phyloP scores from a whole-genome alignment of 2,329 filamentous ascomycete genomes.

The Seiridium cupressi region DNA sequence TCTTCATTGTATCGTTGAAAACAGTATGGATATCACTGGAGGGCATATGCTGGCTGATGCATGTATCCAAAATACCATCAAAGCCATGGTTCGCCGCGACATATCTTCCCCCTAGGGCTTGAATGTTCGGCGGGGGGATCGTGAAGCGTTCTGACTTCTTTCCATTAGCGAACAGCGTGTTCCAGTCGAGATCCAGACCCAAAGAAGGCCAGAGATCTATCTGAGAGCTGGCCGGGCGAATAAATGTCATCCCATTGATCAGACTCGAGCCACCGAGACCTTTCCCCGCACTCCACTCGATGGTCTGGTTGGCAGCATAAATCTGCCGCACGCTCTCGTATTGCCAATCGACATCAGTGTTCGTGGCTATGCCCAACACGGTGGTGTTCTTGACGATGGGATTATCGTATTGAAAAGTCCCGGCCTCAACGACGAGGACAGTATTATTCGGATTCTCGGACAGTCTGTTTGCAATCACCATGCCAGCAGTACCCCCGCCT shows the following conservation, averaged over 20 bases:
- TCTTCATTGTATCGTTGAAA: conserved; percentile 33
- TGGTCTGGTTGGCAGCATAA: not conserved
- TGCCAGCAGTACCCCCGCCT: not conserved
- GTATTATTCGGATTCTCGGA: not conserved
- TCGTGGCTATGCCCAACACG: conserved; percentile 2
- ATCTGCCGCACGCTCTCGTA: conserved; percentile 2
- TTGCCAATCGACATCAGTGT: conserved; percentile 7
- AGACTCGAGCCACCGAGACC: conserved; percentile 6
- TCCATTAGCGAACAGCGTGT: conserved; percentile 24
- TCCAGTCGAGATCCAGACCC: conserved; percentile 16
- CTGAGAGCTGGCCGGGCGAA: conserved; percentile 30
- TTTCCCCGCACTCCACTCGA: conserved; percentile 4
- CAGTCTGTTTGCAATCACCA: not conserved
- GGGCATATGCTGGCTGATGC: conserved; percentile 13
- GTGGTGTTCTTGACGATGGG: not conserved
- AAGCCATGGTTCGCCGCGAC: conserved; percentile 21
- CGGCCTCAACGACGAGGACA: conserved; percentile 9
- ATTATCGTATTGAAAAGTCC: conserved; percentile 4
- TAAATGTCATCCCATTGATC: conserved; percentile 28
- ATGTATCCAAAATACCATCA: conserved; percentile 27
- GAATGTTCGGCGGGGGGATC: conserved; percentile 2
- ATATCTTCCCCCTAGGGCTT: conserved; percentile 10
- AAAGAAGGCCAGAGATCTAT: conserved; percentile 29
- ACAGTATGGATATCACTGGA: conserved; percentile 21
- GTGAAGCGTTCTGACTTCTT: conserved; percentile 16